Conservation (phyloP, 768 basidiomycete genomes). For the Xanthoconium stramineum region DNA sequence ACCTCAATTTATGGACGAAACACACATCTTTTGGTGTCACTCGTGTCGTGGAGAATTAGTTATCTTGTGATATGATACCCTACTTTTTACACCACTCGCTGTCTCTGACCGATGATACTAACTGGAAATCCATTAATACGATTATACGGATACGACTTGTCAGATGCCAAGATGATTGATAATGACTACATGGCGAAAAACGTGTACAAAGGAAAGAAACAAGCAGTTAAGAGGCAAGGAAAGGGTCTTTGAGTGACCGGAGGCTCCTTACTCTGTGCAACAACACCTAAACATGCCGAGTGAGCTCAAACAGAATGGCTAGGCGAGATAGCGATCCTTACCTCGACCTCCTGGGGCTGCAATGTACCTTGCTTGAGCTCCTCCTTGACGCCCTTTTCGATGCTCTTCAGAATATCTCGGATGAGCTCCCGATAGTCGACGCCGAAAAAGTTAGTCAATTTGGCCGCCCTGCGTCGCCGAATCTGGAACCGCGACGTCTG, state of each 20-base stretch:
- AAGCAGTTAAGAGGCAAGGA: constrained; percentile 2
- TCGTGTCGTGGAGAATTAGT: constrained; percentile 81
- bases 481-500: constrained; percentile 55
- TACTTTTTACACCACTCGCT: neutral
- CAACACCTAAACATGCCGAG: constrained; percentile 43
- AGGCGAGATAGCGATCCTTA: constrained; percentile 32
- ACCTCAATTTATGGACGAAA: constrained; percentile 81
- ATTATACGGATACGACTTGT: constrained; percentile 12
- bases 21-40: constrained; percentile 88
- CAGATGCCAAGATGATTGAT: constrained; percentile 6
- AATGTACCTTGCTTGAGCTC: constrained; percentile 64
- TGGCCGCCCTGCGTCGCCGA: constrained; percentile 72
- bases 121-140: constrained; percentile 21
- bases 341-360: constrained; percentile 68
- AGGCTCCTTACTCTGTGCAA: constrained; percentile 33
- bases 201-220: constrained; percentile 3
- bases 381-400: constrained; percentile 72
- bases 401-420: constrained; percentile 73
- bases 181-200: neutral
- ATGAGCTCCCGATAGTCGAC: constrained; percentile 80
- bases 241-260: constrained; percentile 21
- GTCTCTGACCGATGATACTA: constrained; percentile 8
- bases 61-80: constrained; percentile 43
- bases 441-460: constrained; percentile 84
- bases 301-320: constrained; percentile 7